Base-by-base conservation (phyloP, 129 eudicot genomes). In the Helianthus tuberosus region DNA sequence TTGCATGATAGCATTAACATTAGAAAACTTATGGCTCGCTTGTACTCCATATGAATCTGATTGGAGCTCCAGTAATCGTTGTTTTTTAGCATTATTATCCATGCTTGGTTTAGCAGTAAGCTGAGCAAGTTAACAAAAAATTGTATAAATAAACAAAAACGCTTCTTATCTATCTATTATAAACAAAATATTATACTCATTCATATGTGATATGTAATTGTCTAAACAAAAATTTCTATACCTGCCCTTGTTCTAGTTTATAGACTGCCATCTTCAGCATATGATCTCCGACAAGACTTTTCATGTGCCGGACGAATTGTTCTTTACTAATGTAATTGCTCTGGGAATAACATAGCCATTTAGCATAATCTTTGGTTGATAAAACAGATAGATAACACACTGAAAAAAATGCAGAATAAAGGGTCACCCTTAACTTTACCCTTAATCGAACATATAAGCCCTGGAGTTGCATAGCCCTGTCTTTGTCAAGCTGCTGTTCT, bases 401-500 rank as follows among this genome's bases (percentile, higher is more conserved):
- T 25, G 29, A 25, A 25, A 25, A 25, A 25, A 1, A 25, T 25
- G 29, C 29, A 25, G 29, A 41, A 75, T 71, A 64, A 62, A 58
- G 50, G 50, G 35, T 48, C 52, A 59, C 72, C 17, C 11, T 23
- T 4, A 29, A 53, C 53, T 72, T 25, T 52, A 91, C 94, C 88
- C 82, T 88, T 43, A 89, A 75, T 82, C 74, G 84, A 48, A 35
- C 55, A 84, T 89, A 89, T 17, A 92, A 82, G 8, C 83, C 81
- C 77, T 79, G 86, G 51, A 92, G 90, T 72, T 89, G 98, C 92
- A 84, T 78, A 61, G 94, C 89, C 72, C 86, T 84, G 77, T 92
- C 96, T 80, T 88, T 89, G 72, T 92, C 98, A 66, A 92, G 91
- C 71, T 87, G 92, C 11, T 95, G 96, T 61, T 85, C 88, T 84